Evolutionary conservation across 1,139 yeast species (phyloP), one percentile per base, ranked within the genome.

Genomic region (Protomyces inundatus): DNA sequence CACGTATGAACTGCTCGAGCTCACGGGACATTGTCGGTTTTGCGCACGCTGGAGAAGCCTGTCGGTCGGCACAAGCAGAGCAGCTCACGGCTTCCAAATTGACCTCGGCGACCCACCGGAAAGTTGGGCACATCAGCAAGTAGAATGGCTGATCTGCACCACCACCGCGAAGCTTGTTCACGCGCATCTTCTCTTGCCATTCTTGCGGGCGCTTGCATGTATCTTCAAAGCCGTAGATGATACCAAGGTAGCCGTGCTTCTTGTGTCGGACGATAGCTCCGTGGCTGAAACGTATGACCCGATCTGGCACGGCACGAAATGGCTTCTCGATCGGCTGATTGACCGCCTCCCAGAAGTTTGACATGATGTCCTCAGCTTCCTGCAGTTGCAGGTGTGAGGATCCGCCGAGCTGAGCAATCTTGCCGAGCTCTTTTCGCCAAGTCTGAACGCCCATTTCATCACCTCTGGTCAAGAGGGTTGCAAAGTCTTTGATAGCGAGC

Each of bases 161-260:
- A 23, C 23, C 54, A 9, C 62, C 33, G 6, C 52, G 51, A 4
- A 58, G 36, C 7, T 40, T 33, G 35, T 58, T 42, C 39, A 58
- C 56, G 7, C 62, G 34, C 62, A 58, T 58, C 33, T 58, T 50
- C 12, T 35, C 10, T n/a, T 51, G 39, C 62, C 62, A 58, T 7
- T 37, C 55, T 33, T 30, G 34, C 12, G 52, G 30, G 14, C 51
- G 55, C 45, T 51, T 48, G 40, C 62, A 58, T 9, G 39, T 14
- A 12, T 51, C 51, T 3, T 58, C 62, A 48, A 48, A 50, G 23
- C 55, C 62, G 32, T n/a, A 12, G 6, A 42, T 12, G 6, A 14
- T 3, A 16, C 46, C 46, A 16, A 14, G 3, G 14, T 42, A 42
- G 16, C 10, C 16, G 16, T 42, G 23, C 46, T 42, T 42, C 4